phyloP scores from a whole-genome alignment of 441 rosid genomes.

The Melastoma candidum region DNA sequence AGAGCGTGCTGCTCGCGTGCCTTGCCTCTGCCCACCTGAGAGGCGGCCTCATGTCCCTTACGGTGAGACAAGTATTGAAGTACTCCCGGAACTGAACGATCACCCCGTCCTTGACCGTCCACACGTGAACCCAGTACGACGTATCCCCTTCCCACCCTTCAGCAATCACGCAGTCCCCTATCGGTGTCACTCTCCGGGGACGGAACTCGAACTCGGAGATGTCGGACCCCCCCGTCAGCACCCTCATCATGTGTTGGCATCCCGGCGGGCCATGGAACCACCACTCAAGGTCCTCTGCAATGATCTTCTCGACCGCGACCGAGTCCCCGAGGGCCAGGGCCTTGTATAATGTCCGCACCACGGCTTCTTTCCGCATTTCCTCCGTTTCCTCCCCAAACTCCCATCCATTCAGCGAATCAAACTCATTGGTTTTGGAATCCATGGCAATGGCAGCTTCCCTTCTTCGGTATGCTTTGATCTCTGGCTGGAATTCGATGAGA shows the following conservation, averaged over 20 bases:
- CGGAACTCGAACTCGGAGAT: slow-evolving; percentile 23
- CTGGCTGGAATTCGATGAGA: too few relatives aligned
- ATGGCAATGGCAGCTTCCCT: too few relatives aligned
- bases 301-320: slow-evolving; percentile 24
- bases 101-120: slow-evolving; percentile 51
- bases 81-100: slow-evolving; percentile 71
- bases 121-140: slow-evolving; percentile 81
- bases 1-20: slow-evolving; percentile 28
- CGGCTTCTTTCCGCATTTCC: slow-evolving; percentile 22
- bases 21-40: slow-evolving; percentile 23
- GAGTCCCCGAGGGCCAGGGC: slow-evolving; percentile 35
- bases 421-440: too few relatives aligned
- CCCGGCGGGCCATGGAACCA: slow-evolving; percentile 91
- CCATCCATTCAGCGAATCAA: too few relatives aligned
- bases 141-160: slow-evolving; percentile 83
- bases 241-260: slow-evolving; percentile 72
- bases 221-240: slow-evolving; percentile 55
- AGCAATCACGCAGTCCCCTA: slow-evolving; percentile 52
- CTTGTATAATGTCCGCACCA: slow-evolving; percentile 37
- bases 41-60: slow-evolving; percentile 36
- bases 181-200: slow-evolving; percentile 48
- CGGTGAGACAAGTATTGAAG: slow-evolving; percentile 73
- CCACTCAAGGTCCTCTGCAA: slow-evolving; percentile 70
- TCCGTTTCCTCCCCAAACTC: neutral
- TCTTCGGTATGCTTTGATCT: too few relatives aligned